phyloP scores from a whole-genome alignment of 2,329 filamentous ascomycete species.

The Leptographium radiaticola region DNA sequence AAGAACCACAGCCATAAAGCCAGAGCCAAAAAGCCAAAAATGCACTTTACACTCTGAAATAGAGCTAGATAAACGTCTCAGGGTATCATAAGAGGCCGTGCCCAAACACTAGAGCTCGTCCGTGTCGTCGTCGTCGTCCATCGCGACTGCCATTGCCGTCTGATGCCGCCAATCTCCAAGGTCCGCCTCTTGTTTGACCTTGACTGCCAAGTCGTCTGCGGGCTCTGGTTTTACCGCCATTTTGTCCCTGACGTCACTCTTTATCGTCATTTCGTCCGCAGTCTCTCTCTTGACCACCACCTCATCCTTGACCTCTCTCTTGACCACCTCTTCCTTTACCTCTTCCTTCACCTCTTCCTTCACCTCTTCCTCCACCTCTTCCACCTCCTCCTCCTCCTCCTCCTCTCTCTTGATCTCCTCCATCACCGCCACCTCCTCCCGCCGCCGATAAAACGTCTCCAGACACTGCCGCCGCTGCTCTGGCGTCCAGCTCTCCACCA shows the following conservation, averaged over 20 bases:
- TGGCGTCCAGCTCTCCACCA: constrained; percentile 84
- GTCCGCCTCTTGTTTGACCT: not conserved
- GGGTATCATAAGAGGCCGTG: constrained; percentile 4
- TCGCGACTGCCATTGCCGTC: not conserved
- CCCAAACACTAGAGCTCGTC: constrained; percentile 7
- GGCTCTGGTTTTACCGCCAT: not conserved
- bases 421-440: too few relatives aligned
- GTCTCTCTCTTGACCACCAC: not conserved
- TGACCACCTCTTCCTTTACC: not conserved
- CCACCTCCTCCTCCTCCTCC: constrained; percentile 1
- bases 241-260: not conserved
- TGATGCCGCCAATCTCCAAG: constrained; percentile 4
- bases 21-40: too few relatives aligned
- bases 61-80: too few relatives aligned
- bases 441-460: constrained; percentile 63
- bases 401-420: constrained; percentile 4
- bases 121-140: constrained; percentile 8
- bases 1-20: too few relatives aligned
- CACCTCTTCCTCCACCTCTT: not conserved
- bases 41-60: too few relatives aligned
- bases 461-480: constrained; percentile 66
- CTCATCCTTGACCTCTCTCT: not conserved
- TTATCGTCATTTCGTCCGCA: not conserved
- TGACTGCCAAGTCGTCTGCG: not conserved
- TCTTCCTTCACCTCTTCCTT: not conserved